A percentile compares a stretch with the other conserved stretches of the same genome.
These are phyloP conservation scores for Pleurotus giganteus DNA, from an alignment of 768 basidiomycete genomes.

Conservation along the genomic window DNA sequence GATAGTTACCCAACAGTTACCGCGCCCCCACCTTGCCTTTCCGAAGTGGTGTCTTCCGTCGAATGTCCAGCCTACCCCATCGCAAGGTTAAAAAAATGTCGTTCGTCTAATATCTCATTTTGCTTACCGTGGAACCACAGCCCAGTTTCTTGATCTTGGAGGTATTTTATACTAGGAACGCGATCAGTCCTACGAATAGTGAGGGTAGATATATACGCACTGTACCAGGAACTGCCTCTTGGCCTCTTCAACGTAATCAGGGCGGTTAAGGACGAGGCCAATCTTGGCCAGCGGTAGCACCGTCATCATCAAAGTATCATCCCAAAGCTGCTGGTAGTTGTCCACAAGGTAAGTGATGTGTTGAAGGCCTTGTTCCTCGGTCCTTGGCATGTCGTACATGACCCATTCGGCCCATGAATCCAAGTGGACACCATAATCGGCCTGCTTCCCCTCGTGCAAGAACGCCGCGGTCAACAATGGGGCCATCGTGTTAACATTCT, in stretches of 20 bases:
- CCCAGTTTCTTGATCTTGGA: conserved; percentile 41
- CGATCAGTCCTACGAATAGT: neutral
- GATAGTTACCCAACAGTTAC: conserved; percentile 53
- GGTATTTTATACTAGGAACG: conserved; percentile 36
- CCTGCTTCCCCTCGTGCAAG: conserved; percentile 35
- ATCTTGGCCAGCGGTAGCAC: conserved; percentile 57
- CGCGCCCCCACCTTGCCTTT: conserved; percentile 49
- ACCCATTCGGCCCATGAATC: conserved; percentile 53
- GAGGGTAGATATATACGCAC: conserved; percentile 17
- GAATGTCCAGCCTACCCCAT: conserved; percentile 45
- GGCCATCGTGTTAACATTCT: conserved; percentile 61
- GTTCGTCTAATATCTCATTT: neutral
- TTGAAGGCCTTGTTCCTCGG: conserved; percentile 44
- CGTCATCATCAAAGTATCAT: conserved; percentile 59
- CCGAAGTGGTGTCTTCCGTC: conserved; percentile 45
- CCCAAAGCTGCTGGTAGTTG: conserved; percentile 50
- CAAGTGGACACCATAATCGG: conserved; percentile 34
- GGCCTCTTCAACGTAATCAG: conserved; percentile 52
- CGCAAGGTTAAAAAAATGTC: neutral
- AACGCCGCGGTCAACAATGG: conserved; percentile 45
- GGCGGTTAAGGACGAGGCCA: conserved; percentile 47
- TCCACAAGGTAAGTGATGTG: conserved; percentile 43
- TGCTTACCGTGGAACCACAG: conserved; percentile 46
- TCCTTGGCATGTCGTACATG: conserved; percentile 45
- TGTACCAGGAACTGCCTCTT: conserved; percentile 51